phyloP scores from a whole-genome alignment of 2,329 filamentous ascomycete genomes.

The Trichophyton benhamiae region DNA sequence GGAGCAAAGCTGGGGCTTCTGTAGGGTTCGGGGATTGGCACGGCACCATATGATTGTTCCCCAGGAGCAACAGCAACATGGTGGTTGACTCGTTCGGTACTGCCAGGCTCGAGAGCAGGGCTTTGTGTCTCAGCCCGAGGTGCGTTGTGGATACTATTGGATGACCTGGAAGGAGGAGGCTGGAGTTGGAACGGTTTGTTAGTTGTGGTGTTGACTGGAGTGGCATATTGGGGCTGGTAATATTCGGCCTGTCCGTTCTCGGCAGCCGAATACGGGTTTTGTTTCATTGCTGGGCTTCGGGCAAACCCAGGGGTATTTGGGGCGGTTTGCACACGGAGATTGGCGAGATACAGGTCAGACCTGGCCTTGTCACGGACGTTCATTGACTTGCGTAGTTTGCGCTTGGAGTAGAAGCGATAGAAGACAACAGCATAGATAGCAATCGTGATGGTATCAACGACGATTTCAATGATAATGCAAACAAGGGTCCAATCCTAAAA shows the following conservation, averaged over 20 bases:
- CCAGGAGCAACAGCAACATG: conserved; percentile 61
- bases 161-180: conserved; percentile 58
- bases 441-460: conserved; percentile 84
- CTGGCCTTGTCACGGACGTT: conserved; percentile 85
- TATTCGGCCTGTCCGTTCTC: conserved; percentile 35
- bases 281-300: conserved; percentile 47
- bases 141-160: conserved; percentile 48
- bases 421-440: conserved; percentile 88
- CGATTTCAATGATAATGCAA: conserved; percentile 93
- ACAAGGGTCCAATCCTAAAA: conserved; percentile 80
- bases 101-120: conserved; percentile 17
- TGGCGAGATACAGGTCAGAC: conserved; percentile 85
- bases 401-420: conserved; percentile 96
- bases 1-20: conserved; percentile 35
- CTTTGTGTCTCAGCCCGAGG: conserved; percentile 44
- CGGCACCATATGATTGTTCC: conserved; percentile 71
- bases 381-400: conserved; percentile 92
- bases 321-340: conserved; percentile 71
- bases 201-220: conserved; percentile 39
- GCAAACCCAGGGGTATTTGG: conserved; percentile 89
- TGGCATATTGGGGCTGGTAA: conserved; percentile 39
- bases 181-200: conserved; percentile 68
- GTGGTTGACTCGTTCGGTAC: conserved; percentile 42
- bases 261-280: conserved; percentile 37
- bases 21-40: conserved; percentile 83